Evolutionary conservation across 176 grass and related monocot genomes (phyloP).

Genomic region (Triticum dicoccoides): DNA sequence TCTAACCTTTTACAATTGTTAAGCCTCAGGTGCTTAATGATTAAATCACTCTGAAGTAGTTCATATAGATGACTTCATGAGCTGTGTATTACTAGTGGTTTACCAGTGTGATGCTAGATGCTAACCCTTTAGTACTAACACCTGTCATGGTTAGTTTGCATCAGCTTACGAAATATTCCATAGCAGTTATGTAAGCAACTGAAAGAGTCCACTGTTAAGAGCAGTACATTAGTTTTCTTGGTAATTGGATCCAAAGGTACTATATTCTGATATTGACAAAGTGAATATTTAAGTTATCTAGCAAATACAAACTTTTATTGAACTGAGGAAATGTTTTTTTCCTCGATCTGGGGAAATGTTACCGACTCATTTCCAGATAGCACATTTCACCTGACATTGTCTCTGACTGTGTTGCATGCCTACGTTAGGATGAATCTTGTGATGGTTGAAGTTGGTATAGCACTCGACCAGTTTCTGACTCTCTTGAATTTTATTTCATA

Average conservation of each 20-base stretch:
- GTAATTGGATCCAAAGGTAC: constrained; percentile 1
- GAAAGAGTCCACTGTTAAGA: not conserved
- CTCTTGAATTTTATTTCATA: not conserved
- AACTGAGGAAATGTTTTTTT: not conserved
- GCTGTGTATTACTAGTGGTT: not conserved
- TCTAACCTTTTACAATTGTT: not conserved
- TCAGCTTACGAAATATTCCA: constrained; percentile 5
- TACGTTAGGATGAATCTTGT: constrained; percentile 1
- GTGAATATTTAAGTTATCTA: not conserved
- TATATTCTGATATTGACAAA: not conserved
- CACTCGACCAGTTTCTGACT: constrained; percentile 11
- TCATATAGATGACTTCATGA: not conserved
- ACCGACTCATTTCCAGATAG: not conserved
- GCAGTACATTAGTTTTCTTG: not conserved
- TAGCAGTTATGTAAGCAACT: not conserved
- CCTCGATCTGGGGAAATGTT: not conserved
- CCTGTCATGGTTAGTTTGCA: not conserved
- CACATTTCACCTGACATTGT: constrained; percentile 16
- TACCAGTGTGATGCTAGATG: constrained; percentile 9
- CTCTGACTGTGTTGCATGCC: constrained; percentile 18
- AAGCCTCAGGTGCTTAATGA: not conserved
- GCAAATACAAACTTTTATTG: constrained; percentile 5
- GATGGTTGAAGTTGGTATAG: not conserved
- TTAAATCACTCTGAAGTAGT: not conserved
- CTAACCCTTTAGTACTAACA: not conserved